Base-by-base conservation (phyloP, 177 flowering plant species). In the Viscum album region DNA sequence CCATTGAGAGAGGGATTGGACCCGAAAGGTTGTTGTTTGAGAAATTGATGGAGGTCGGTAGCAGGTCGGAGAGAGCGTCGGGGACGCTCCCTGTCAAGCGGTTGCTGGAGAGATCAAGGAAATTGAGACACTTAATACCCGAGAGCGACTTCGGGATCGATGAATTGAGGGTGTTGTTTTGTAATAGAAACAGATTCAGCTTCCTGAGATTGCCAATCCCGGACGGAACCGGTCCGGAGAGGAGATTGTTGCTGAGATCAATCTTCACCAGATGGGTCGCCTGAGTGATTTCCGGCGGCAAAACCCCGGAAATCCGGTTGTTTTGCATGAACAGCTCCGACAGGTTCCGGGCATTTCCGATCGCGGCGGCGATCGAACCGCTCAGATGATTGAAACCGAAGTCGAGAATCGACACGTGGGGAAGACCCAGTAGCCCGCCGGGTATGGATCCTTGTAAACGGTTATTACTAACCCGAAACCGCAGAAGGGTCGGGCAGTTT, bases 41-140 rank as follows among this genome's bases (percentile, higher is more conserved):
- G 66, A 93, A 87, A 76, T 90, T 86, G 72, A 93, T 77, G 0
- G 94, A 89, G 71, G 81, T 89, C 1, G 97, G 96, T 24, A 90
- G 79, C 82, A 93, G 72, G 39, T 77, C 76, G 52, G 75, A 65
- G 41, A 93, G 83, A 74, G 82, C 82, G 36, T 85, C 89, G 5
- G 96, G 96, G 84, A 93, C 84, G n/a, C 24, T 71, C 16, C 98
- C 98, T 0, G 84, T 85, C 64, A 90, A 77, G 56, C 66, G 84
- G 73, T 93, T 93, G 79, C 80, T 79, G 34, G 98, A 89, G 28
- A 90, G 85, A 68, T 94, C 96, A 64, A 94, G 96, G 68, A 87
- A 85, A 67, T 89, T 88, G 36, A 94, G 86, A 41, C 83, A 84
- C 56, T 85, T 86, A 34, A 94, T 70, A 2, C 69, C 74, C 28